Evolutionary conservation across 345 rosid genomes (phyloP).

Genomic region (Euphorbia peplus): DNA sequence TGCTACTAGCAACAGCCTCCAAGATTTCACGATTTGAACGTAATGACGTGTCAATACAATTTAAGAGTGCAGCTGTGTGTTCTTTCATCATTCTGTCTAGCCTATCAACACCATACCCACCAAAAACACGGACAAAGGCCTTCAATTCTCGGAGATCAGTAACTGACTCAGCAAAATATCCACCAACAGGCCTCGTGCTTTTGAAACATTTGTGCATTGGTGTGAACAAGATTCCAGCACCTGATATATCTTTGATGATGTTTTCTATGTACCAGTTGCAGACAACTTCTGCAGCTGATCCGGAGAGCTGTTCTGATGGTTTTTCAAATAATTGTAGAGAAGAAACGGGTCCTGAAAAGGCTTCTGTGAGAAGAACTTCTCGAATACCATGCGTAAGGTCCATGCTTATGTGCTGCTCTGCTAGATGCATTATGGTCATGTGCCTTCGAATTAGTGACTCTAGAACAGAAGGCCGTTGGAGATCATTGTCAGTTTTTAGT

Average conservation of each 20-base stretch:
- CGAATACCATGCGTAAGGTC: constrained; percentile 94
- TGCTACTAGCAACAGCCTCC: constrained; percentile 83
- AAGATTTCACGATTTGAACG: constrained; percentile 81
- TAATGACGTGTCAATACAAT: constrained; percentile 89
- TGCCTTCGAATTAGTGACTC: constrained; percentile 86
- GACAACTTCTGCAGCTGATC: constrained; percentile 82
- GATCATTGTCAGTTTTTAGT: constrained; percentile 89
- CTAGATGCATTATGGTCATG: constrained; percentile 82
- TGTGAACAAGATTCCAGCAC: constrained; percentile 92
- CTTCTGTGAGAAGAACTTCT: constrained; percentile 81
- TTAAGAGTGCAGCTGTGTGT: constrained; percentile 87
- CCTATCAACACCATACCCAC: constrained; percentile 93
- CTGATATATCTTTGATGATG: constrained; percentile 87
- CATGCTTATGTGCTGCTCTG: constrained; percentile 99
- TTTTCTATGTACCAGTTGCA: constrained; percentile 99
- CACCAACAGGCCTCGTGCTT: constrained; percentile 98
- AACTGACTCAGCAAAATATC: constrained; percentile 98
- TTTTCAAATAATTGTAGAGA: constrained; percentile 73
- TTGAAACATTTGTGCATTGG: constrained; percentile 89
- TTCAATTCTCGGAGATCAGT: constrained; percentile 79
- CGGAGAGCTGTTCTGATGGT: constrained; percentile 66
- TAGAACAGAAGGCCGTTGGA: constrained; percentile 88
- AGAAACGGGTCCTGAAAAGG: constrained; percentile 85
- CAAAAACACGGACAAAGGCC: constrained; percentile 85
- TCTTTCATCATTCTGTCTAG: constrained; percentile 95